Percentiles rank a stretch among this genome's conserved stretches.
Conservation (phyloP, 768 basidiomycete genomes). For the Coprinellus aureogranulatus region DNA sequence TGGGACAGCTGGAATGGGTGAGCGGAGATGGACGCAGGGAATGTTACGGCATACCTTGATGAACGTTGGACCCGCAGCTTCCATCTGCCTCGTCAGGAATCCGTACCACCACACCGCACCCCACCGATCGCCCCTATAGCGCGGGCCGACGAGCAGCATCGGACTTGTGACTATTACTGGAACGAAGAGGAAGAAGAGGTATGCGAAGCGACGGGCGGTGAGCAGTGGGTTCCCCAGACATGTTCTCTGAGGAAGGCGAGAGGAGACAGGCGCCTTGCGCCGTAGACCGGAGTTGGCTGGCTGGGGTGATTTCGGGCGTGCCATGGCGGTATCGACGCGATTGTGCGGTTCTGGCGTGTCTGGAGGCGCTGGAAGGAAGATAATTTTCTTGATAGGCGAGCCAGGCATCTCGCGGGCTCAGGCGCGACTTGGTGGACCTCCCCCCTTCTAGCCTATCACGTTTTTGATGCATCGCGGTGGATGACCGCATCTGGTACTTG, state of each 20-base stretch:
- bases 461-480: no score
- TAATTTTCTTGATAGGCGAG: no score
- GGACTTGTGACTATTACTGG: constrained; percentile 85
- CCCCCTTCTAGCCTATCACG: no score
- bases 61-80: constrained; percentile 93
- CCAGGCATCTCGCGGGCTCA: no score
- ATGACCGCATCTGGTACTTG: no score
- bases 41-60: constrained; percentile 67
- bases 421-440: no score
- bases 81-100: constrained; percentile 86
- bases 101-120: constrained; percentile 98
- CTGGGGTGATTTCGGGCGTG: no score
- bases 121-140: constrained; percentile 75
- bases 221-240: constrained; percentile 84
- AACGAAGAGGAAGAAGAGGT: constrained; percentile 78
- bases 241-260: constrained; percentile 55
- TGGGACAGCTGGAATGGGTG: constrained; percentile 70
- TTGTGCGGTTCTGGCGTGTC: no score
- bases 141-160: constrained; percentile 71
- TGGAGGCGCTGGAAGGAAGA: no score
- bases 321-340: no score
- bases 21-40: constrained; percentile 7
- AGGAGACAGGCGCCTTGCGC: no score
- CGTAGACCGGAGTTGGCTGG: no score
- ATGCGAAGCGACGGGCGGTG: constrained; percentile 78